Percentiles rank a stretch among this genome's conserved stretches.
phyloP scores from a whole-genome alignment of 1,284 basidiomycete species.

The Microbotryum silenes-acaulis region DNA sequence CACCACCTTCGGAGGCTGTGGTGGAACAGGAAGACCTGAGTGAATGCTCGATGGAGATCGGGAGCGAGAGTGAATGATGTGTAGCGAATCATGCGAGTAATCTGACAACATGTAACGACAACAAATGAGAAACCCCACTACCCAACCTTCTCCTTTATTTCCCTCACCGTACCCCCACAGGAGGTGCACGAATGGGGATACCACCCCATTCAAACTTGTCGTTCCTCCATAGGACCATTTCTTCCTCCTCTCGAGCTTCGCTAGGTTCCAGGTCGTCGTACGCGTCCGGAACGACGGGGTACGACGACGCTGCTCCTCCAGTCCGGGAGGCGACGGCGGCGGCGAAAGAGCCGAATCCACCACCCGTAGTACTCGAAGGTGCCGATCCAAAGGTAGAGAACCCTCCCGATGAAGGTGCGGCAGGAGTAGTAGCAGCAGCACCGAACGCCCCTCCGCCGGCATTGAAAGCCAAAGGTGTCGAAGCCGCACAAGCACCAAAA shows the following conservation, averaged over 20 bases:
- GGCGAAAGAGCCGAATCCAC: constrained; percentile 30
- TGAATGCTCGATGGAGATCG: no score
- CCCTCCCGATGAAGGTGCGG: constrained; percentile 9
- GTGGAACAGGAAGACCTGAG: no score
- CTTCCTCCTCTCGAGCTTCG: constrained; percentile 47
- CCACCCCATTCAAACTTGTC: constrained; percentile 61
- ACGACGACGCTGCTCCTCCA: background rate
- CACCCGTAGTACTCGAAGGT: constrained; percentile 23
- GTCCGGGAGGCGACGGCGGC: background rate
- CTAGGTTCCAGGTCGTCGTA: constrained; percentile 23
- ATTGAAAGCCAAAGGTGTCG: constrained; percentile 33
- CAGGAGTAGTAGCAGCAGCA: constrained; percentile 39
- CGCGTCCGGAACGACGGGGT: constrained; percentile 15
- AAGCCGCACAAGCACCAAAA: constrained; percentile 42
- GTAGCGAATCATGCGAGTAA: no score
- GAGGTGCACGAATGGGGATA: constrained; percentile 26
- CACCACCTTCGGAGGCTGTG: no score
- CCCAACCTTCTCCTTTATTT: no score
- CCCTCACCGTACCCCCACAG: no score
- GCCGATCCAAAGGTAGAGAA: constrained; percentile 35
- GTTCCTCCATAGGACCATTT: constrained; percentile 54
- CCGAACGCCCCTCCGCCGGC: constrained; percentile 44
- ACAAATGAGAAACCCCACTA: no score
- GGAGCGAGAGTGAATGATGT: no score
- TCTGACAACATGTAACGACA: no score